Conservation (phyloP, 2,329 filamentous ascomycete species). For the Aschersonia sp. region DNA sequence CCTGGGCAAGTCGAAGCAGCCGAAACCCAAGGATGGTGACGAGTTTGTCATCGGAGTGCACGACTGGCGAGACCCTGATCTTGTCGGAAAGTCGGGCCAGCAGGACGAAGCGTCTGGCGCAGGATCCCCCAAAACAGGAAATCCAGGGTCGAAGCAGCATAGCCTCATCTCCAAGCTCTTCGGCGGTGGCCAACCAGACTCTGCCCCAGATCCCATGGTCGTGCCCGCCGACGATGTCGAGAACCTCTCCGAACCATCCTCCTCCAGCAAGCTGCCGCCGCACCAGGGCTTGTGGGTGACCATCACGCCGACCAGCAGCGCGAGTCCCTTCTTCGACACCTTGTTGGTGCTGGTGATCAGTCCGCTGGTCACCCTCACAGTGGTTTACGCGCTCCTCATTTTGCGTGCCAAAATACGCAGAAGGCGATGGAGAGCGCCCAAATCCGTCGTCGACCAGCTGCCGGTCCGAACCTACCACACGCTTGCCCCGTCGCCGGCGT, state of each 20-base stretch:
- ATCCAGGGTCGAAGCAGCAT: conserved; percentile 3
- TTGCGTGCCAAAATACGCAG: conserved; percentile 78
- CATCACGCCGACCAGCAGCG: conserved; percentile 76
- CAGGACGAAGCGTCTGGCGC: conserved; percentile 2
- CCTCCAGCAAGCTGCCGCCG: conserved; percentile 1
- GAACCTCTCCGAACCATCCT: conserved; percentile 2
- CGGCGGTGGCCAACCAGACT: conserved; percentile 20
- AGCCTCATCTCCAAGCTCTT: conserved; percentile 35
- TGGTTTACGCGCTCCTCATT: conserved; percentile 81
- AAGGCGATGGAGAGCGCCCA: conserved; percentile 89
- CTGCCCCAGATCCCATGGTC: conserved; percentile 9
- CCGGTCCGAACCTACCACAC: conserved; percentile 93
- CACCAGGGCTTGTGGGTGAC: conserved; percentile 88
- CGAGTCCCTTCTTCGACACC: conserved; percentile 90
- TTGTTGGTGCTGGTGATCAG: conserved; percentile 93
- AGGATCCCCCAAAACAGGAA: not conserved
- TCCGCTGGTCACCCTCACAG: conserved; percentile 77
- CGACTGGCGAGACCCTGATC: conserved; percentile 70
- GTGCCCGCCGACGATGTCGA: conserved; percentile 11
- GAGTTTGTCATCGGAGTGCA: conserved; percentile 72
- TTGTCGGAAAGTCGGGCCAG: conserved; percentile 7
- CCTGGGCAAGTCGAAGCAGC: conserved; percentile 12
- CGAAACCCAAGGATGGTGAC: conserved; percentile 10
- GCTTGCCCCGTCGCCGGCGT: conserved; percentile 43
- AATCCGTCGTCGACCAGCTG: conserved; percentile 87